Evolutionary conservation across 495 filamentous ascomycete genomes (phyloP).

Genomic region (Podospora bellae-mahoneyi): DNA sequence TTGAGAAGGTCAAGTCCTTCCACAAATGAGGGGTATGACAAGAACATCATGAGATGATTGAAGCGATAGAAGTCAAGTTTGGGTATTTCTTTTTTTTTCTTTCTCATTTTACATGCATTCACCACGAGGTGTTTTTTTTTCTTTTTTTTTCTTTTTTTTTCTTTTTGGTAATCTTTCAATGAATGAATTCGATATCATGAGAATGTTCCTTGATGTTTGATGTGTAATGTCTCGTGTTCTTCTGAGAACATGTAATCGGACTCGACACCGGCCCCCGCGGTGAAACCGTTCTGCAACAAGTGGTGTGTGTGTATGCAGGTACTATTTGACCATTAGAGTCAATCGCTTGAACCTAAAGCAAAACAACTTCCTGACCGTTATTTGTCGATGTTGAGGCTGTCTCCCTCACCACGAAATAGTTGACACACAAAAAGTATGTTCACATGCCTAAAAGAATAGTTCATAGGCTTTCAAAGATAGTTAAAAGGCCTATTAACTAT

Average conservation of each 20-base stretch:
- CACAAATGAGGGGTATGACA: slow-evolving; percentile 34
- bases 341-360: not conserved
- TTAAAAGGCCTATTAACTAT: too few species aligned
- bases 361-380: not conserved
- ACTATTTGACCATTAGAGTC: not conserved
- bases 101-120: not conserved
- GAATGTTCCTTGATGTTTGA: not conserved
- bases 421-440: too few species aligned
- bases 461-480: too few species aligned
- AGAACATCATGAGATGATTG: slow-evolving; percentile 1
- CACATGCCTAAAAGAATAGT: too few species aligned
- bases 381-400: not conserved
- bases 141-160: not conserved
- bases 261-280: not conserved
- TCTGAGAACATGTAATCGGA: not conserved
- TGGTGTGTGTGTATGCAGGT: not conserved
- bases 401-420: too few species aligned
- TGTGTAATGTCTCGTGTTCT: not conserved
- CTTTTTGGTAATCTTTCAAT: slow-evolving; percentile 6
- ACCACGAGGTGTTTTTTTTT: not conserved
- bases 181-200: not conserved
- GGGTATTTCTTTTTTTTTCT: not conserved
- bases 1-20: slow-evolving; percentile 86
- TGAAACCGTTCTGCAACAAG: not conserved
- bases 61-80: not conserved